Base-by-base conservation (phyloP, 345 rosid genomes). In the Eucalyptus leucophloia region DNA sequence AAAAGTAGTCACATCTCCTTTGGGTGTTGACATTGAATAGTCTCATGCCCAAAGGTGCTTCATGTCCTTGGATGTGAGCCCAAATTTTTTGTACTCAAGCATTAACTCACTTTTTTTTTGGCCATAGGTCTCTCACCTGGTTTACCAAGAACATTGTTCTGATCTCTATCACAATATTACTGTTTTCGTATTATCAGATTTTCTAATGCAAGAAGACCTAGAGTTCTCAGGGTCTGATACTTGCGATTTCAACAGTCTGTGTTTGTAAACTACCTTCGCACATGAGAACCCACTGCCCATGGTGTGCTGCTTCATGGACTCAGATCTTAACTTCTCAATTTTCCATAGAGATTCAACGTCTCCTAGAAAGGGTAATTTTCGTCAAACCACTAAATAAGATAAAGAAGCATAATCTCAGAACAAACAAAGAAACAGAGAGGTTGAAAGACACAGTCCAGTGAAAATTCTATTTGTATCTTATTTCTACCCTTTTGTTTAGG, bases 291-390 rank as follows among this genome's bases (percentile, higher is more conserved):
- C 99, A 88, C 94, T 94, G 42, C 91, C 87, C 62, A 94, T 91
- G 88, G 93, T 92, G 89, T 94, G 98, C 89, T 94, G 95, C 91
- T 91, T 95, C 91, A 90, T 91, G 32, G 94, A 93, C 90, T 94
- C 94, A 69, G 96, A 96, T 94, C 99, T 95, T 92, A 94, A 88
- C 92, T 94, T 94, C 92, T 96, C 97, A 89, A 93, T 94, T 90
- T 92, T 90, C 99, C 99, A 97, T 60, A 97, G 82, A n/a, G 95
- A 91, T 53, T 95, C 95, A 0, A 93, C 92, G 91, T 96, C 95
- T 89, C 99, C 98, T 97, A 87, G 56, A 58, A 87, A 87, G 88
- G 16, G 23, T 14, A 86, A 86, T 42, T 82, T 28, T 47, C 30
- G 87, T 88, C 51, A 86, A 86, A 86, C 51, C 82, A 72, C 86